Percentiles rank a stretch among this genome's conserved stretches.
Evolutionary conservation across 2,329 filamentous ascomycete species (phyloP).

Genomic region (Diaporthe ilicicola): DNA sequence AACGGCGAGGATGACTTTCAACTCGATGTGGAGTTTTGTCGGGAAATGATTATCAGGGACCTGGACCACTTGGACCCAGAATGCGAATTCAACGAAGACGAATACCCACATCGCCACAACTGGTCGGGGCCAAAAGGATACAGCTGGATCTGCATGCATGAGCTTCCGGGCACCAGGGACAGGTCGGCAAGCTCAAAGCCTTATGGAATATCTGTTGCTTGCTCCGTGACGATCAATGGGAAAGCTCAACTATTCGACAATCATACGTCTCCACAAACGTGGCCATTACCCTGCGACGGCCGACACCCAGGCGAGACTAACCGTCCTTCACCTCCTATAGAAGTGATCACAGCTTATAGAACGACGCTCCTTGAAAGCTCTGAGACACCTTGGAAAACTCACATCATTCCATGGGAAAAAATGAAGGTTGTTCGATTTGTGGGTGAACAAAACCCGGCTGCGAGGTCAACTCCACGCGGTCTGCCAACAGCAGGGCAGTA

Average conservation of each 20-base stretch:
- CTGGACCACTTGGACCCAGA: neutral
- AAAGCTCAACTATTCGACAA: neutral
- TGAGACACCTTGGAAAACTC: neutral
- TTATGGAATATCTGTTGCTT: neutral
- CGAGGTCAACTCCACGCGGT: fast-evolving
- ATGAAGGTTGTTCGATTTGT: neutral
- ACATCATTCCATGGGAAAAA: neutral
- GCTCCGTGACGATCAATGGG: neutral
- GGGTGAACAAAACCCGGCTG: neutral
- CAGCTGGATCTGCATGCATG: neutral
- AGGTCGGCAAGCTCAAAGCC: neutral
- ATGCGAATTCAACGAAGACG: neutral
- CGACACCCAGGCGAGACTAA: neutral
- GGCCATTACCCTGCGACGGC: neutral
- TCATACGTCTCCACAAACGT: neutral
- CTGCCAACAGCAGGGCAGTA: too few relatives aligned
- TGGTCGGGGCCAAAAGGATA: neutral
- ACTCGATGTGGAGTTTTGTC: neutral
- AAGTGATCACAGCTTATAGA: neutral
- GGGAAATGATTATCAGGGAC: neutral
- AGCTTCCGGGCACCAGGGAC: neutral
- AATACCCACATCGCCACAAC: fast-evolving
- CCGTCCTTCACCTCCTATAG: too few relatives aligned
- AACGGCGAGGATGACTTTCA: neutral
- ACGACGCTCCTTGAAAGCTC: fast-evolving